Percentiles rank a stretch among this genome's conserved stretches.
These are phyloP conservation scores for Trypanosoma boissoni DNA, from an alignment of 208 protist species.

Conservation along the genomic window DNA sequence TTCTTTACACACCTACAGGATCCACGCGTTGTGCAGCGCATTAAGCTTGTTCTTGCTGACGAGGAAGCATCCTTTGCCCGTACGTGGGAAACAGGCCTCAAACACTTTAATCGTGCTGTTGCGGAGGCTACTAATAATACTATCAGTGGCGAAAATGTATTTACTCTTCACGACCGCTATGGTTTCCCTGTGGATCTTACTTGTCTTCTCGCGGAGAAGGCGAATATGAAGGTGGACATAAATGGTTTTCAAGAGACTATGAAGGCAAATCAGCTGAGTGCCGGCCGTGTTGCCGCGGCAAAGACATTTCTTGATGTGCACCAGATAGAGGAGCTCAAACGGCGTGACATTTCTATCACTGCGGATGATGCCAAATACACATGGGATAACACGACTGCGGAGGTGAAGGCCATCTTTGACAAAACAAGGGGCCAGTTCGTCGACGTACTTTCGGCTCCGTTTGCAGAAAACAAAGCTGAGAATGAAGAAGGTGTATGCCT, in stretches of 20 bases:
- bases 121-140: slow-evolving; percentile 62
- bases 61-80: slow-evolving; percentile 96
- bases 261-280: slow-evolving; percentile 71
- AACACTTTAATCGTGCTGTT: slow-evolving; percentile 90
- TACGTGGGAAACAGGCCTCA: slow-evolving; percentile 95
- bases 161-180: slow-evolving; percentile 95
- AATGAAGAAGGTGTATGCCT: slow-evolving; percentile 80
- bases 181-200: slow-evolving; percentile 99
- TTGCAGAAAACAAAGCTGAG: slow-evolving; percentile 38
- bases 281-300: slow-evolving; percentile 56
- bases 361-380: slow-evolving; percentile 95
- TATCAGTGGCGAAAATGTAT: slow-evolving; percentile 89
- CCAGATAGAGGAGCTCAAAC: slow-evolving; percentile 85
- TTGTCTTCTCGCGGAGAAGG: slow-evolving; percentile 96
- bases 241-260: slow-evolving; percentile 83
- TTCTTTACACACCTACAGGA: slow-evolving; percentile 94
- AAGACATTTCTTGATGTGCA: slow-evolving; percentile 87
- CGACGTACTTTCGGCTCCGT: slow-evolving; percentile 30
- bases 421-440: slow-evolving; percentile 71
- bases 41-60: slow-evolving; percentile 89
- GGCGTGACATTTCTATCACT: slow-evolving; percentile 74
- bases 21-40: slow-evolving; percentile 71
- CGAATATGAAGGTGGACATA: slow-evolving; percentile 80
- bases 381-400: slow-evolving; percentile 77
- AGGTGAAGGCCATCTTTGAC: slow-evolving; percentile 84